A percentile compares a stretch with the other conserved stretches of the same genome.
These are phyloP conservation scores for Basipetospora chlamydospora DNA, from an alignment of 2,329 filamentous ascomycete genomes.

Conservation along the genomic window DNA sequence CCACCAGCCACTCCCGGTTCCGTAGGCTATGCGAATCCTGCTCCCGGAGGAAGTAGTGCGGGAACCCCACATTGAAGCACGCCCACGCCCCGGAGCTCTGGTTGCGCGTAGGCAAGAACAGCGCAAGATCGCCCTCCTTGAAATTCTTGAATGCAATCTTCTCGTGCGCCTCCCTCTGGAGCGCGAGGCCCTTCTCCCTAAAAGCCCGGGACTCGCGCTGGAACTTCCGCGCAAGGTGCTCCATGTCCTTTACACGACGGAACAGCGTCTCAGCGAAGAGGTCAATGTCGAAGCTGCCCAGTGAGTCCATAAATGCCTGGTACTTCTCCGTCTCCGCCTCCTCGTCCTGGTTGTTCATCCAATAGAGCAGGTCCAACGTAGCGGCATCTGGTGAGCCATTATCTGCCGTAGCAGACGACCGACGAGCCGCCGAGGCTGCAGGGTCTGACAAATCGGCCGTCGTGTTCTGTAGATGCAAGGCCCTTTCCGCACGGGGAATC, in stretches of 20 bases:
- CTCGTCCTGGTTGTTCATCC: constrained; percentile 58
- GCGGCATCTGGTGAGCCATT: constrained; percentile 44
- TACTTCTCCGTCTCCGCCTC: constrained; percentile 54
- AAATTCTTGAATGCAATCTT: constrained; percentile 95
- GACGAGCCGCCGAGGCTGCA: constrained; percentile 30
- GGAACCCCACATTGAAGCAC: constrained; percentile 93
- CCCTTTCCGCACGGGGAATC: constrained; percentile 44
- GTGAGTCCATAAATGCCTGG: constrained; percentile 53
- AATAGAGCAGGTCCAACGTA: constrained; percentile 64
- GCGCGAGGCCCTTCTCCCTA: constrained; percentile 67
- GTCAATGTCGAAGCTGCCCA: constrained; percentile 72
- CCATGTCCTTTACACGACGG: constrained; percentile 83
- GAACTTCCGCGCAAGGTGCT: constrained; percentile 84
- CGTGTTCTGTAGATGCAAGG: constrained; percentile 34
- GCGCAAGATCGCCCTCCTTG: constrained; percentile 86
- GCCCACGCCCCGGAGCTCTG: constrained; percentile 93
- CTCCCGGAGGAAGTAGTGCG: constrained; percentile 92
- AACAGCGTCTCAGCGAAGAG: constrained; percentile 72
- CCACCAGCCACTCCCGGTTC: constrained; percentile 88
- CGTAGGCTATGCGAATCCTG: constrained; percentile 76
- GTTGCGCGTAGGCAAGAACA: constrained; percentile 89
- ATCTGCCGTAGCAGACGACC: constrained; percentile 35
- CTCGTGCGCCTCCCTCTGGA: constrained; percentile 76
- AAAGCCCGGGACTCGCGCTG: constrained; percentile 79
- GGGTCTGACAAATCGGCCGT: constrained; percentile 46